phyloP scores from a whole-genome alignment of 2,329 filamentous ascomycete genomes.

The Botryotinia convoluta region DNA sequence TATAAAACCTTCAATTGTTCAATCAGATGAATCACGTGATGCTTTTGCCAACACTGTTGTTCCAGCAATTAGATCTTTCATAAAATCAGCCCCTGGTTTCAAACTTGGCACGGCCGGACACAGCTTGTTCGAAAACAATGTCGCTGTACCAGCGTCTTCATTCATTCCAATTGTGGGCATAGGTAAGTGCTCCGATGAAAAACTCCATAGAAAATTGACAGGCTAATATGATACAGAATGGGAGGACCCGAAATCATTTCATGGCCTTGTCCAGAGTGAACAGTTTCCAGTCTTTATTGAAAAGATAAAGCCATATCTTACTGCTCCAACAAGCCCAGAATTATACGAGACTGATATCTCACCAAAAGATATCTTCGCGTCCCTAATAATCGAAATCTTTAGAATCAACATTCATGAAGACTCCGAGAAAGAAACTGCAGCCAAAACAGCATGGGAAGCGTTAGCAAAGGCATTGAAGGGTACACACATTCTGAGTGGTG shows the following conservation, averaged over 20 bases:
- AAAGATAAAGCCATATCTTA: neutral
- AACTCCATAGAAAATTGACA: no score
- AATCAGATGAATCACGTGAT: neutral
- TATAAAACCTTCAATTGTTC: neutral
- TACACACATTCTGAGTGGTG: neutral
- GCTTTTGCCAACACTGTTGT: neutral
- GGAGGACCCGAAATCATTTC: neutral
- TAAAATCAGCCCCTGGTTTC: neutral
- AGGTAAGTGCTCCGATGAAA: neutral
- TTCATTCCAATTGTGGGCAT: neutral
- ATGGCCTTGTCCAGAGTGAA: neutral
- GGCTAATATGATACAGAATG: constrained; percentile 3
- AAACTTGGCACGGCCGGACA: neutral
- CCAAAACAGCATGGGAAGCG: neutral
- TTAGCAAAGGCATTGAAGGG: neutral
- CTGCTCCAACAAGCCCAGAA: neutral
- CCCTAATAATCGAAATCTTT: constrained; percentile 3
- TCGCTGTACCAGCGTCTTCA: neutral
- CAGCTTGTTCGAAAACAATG: neutral
- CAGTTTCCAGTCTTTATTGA: neutral
- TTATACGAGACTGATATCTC: constrained; percentile 4
- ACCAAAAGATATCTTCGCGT: constrained; percentile 4
- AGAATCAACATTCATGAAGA: constrained; percentile 1
- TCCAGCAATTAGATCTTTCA: neutral
- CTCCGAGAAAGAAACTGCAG: neutral